A percentile compares a stretch with the other conserved stretches of the same genome.
Evolutionary conservation across 1,284 basidiomycete species (phyloP).

Genomic region (Ceratobasidium papillatum): DNA sequence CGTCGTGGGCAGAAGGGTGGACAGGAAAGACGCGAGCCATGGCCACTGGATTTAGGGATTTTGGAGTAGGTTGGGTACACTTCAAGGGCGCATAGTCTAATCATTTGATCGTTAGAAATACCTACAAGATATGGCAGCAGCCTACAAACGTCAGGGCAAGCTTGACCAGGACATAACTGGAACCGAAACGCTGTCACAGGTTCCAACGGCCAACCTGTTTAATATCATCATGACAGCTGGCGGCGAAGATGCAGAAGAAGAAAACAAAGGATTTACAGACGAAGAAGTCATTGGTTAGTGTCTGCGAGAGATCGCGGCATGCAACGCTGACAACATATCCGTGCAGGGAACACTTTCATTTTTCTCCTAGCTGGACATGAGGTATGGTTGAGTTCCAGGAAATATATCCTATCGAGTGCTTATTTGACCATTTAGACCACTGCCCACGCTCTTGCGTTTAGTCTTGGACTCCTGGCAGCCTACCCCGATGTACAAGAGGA

Average conservation of each 20-base stretch:
- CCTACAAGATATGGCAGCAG: not conserved
- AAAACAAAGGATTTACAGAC: not conserved
- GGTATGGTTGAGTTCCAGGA: not conserved
- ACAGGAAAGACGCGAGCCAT: not conserved
- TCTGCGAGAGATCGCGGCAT: no score
- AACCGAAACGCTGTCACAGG: not conserved
- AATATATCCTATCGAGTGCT: no score
- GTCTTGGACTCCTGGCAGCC: slow-evolving; percentile 29
- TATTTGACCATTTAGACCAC: slow-evolving; percentile 20
- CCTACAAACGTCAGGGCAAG: not conserved
- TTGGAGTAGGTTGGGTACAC: not conserved
- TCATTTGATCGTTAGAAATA: not conserved
- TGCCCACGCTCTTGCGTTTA: slow-evolving; percentile 30
- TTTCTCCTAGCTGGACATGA: slow-evolving; percentile 42
- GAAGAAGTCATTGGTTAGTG: slow-evolving; percentile 10
- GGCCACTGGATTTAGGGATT: slow-evolving; percentile 7
- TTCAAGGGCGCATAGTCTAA: no score
- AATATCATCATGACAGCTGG: slow-evolving; percentile 13
- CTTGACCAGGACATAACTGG: not conserved
- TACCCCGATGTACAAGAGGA: slow-evolving; percentile 26
- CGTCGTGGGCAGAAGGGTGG: slow-evolving; percentile 4
- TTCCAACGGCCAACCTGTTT: slow-evolving; percentile 17
- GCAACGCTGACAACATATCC: not conserved
- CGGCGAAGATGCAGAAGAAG: not conserved
- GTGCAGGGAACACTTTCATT: slow-evolving; percentile 4